phyloP scores from a whole-genome alignment of 169 alveolate species.

The Cryptosporidium viatorum region DNA sequence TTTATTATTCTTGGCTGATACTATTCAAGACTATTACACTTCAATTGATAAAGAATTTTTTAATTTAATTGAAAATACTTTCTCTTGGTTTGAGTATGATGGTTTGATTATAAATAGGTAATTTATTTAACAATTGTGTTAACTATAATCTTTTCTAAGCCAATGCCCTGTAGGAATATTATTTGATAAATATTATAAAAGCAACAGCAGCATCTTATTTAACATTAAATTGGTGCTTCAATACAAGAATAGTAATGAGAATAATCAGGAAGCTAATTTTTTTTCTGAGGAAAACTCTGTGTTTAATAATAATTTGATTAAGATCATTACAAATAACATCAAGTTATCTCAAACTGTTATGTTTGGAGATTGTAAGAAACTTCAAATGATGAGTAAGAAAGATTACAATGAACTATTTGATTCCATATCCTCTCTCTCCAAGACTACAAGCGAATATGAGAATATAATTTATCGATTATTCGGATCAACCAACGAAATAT shows the following conservation, averaged over 20 bases:
- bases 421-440: constrained; percentile 8
- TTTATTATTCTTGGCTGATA: constrained; percentile 13
- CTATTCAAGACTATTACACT: constrained; percentile 30
- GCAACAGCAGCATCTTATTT: not conserved
- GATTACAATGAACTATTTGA: constrained; percentile 16
- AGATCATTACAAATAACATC: constrained; percentile 32
- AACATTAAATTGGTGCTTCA: constrained; percentile 13
- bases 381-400: constrained; percentile 39
- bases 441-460: constrained; percentile 42
- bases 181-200: constrained; percentile 17
- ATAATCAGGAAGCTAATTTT: not conserved
- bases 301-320: not conserved
- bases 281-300: not conserved
- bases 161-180: constrained; percentile 47
- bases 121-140: not conserved
- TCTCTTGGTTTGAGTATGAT: constrained; percentile 35
- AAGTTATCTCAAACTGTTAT: constrained; percentile 55
- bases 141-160: constrained; percentile 1
- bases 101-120: constrained; percentile 48
- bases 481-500: constrained; percentile 40
- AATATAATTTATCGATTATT: not conserved
- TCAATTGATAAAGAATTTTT: constrained; percentile 31
- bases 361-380: constrained; percentile 35
- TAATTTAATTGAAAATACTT: constrained; percentile 12
- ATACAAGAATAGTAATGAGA: not conserved